Conservation (phyloP, 352 stramenopile species). For the Phytophthora niederhauseri region DNA sequence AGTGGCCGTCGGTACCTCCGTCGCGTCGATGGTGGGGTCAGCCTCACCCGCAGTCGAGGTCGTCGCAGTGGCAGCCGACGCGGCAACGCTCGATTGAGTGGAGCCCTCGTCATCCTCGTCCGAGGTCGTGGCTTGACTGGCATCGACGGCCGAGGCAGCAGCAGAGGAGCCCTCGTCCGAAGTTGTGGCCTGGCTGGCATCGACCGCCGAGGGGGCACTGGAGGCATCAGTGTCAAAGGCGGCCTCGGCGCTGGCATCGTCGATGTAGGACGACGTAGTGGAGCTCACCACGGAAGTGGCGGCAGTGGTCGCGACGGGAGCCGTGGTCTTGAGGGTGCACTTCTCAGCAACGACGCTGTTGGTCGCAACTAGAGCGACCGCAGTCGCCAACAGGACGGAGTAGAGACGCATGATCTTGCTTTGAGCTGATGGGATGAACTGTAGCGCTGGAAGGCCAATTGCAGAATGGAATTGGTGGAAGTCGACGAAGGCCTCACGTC, state of each 20-base stretch:
- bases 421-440: background rate
- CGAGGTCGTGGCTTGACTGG: slow-evolving; percentile 16
- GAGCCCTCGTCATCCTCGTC: slow-evolving; percentile 18
- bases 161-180: background rate
- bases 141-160: background rate
- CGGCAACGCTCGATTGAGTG: slow-evolving; percentile 3
- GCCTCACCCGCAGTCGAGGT: slow-evolving; percentile 6
- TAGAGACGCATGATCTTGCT: slow-evolving; percentile 12
- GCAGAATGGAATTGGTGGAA: background rate
- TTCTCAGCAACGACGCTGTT: slow-evolving; percentile 2
- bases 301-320: background rate
- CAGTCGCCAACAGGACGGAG: slow-evolving; percentile 6
- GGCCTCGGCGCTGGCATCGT: slow-evolving; percentile 9
- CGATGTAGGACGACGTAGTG: slow-evolving; percentile 16
- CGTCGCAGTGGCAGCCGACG: slow-evolving; percentile 4
- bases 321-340: slow-evolving; percentile 8
- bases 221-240: slow-evolving; percentile 8
- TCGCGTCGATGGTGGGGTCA: background rate
- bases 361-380: background rate
- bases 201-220: background rate
- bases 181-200: slow-evolving; percentile 1
- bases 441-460: slow-evolving; percentile 8
- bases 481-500: background rate
- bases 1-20: no score
- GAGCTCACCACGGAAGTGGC: slow-evolving; percentile 3